Base-by-base conservation (phyloP, 2,329 filamentous ascomycete genomes). In the Epichloe aotearoae region DNA sequence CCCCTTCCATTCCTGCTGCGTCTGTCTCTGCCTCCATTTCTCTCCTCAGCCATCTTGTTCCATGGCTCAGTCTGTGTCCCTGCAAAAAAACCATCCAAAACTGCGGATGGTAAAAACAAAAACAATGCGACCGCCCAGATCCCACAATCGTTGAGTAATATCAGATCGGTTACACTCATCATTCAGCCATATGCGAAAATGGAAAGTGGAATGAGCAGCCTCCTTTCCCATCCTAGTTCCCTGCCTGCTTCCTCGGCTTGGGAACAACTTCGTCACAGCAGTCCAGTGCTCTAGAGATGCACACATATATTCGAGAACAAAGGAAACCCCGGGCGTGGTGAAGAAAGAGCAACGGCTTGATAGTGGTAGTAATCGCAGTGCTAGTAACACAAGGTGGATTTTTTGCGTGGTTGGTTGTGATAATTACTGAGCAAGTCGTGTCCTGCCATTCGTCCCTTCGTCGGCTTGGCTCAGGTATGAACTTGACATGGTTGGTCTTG, bases 81-180 rank as follows among this genome's bases (percentile, higher is more conserved):
- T 47, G 42, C 34, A 52, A 52, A 50, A 51, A 49, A 48, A 26
- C 47, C 48, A 56, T 54, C 50, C 54, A 56, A 54, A 49, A 47
- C 52, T 15, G 42, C 26, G 19, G 10, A 30, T 48, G 17, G 33
- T 12, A 12, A 37, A 34, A 44, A 17, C 19, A 51, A 14, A 14
- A 43, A 45, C 15, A 50, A 38, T 30, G 34, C 39, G 7, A 33
- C 39, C 46, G 44, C 11, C 40, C 49, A 38, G 15, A 44, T 37
- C 30, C 39, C 26, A 30, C 15, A 19, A 36, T 33, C 46, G 5
- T 50, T 37, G 40, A 46, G 40, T 20, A 47, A 36, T 45, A 23
- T 51, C 46, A 54, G 30, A 37, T 46, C 47, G 39, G 30, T 40
- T 49, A 15, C 33, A n/a, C 41, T 40, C 34, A 34, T 52, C 8